phyloP scores from a whole-genome alignment of 1,139 yeast genomes.

The Yarrowia galli region DNA sequence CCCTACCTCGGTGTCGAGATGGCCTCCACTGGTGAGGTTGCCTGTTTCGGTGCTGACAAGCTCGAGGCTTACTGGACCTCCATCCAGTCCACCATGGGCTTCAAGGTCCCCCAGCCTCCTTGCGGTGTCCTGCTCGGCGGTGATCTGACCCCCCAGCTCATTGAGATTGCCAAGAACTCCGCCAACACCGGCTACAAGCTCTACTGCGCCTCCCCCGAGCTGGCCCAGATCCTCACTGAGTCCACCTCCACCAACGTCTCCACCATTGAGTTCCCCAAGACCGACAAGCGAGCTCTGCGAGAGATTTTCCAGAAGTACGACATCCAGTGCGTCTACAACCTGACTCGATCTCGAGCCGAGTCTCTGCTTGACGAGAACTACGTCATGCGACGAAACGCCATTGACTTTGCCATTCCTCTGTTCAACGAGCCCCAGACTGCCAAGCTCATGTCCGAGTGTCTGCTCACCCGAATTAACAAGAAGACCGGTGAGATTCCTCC shows the following conservation, averaged over 20 bases:
- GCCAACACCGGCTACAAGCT: slow-evolving; percentile 81
- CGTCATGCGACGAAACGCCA: slow-evolving; percentile 98
- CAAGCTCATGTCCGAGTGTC: slow-evolving; percentile 81
- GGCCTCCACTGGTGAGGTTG: slow-evolving; percentile 99
- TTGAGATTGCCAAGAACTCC: slow-evolving; percentile 72
- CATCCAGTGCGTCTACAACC: slow-evolving; percentile 86
- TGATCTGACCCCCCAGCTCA: slow-evolving; percentile 77
- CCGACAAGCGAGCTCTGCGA: slow-evolving; percentile 90
- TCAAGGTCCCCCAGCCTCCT: slow-evolving; percentile 90
- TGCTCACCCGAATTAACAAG: slow-evolving; percentile 70
- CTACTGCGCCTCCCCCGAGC: slow-evolving; percentile 76
- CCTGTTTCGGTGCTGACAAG: slow-evolving; percentile 87
- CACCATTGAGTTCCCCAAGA: slow-evolving; percentile 86
- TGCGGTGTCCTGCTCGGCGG: slow-evolving; percentile 93
- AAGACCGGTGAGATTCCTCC: slow-evolving; percentile 67
- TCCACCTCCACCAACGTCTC: slow-evolving; percentile 58
- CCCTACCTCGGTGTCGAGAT: slow-evolving; percentile 98
- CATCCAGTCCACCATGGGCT: slow-evolving; percentile 95
- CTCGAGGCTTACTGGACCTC: slow-evolving; percentile 98
- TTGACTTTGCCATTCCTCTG: slow-evolving; percentile 94
- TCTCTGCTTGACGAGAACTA: slow-evolving; percentile 85
- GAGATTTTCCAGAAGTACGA: slow-evolving; percentile 89
- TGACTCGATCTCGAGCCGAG: slow-evolving; percentile 90
- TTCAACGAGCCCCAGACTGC: slow-evolving; percentile 97
- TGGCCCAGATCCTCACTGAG: slow-evolving; percentile 65